Conservation (phyloP, 2,329 filamentous ascomycete species). For the Microdochium bolleyi region DNA sequence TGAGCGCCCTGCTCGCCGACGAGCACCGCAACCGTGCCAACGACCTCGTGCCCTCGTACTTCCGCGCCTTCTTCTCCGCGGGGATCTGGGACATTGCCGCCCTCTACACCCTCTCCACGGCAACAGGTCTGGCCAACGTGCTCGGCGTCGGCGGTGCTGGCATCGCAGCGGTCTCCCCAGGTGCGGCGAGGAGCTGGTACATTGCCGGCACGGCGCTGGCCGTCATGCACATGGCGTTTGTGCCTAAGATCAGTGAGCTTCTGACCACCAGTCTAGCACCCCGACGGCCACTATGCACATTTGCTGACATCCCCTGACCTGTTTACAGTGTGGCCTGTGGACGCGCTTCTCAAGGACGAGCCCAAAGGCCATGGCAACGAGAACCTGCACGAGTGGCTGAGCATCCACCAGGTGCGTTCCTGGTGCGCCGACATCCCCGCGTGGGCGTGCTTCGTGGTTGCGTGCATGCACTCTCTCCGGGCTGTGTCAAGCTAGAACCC, state of each 20-base stretch:
- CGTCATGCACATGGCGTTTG: constrained; percentile 20
- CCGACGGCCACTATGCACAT: too few relatives aligned
- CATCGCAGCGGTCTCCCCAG: background rate
- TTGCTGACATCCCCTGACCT: too few relatives aligned
- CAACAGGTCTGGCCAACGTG: constrained; percentile 16
- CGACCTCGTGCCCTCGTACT: constrained; percentile 33
- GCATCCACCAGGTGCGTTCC: constrained; percentile 17
- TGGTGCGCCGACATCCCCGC: constrained; percentile 18
- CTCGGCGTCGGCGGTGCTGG: constrained; percentile 5
- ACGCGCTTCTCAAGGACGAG: constrained; percentile 15
- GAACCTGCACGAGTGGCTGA: constrained; percentile 17
- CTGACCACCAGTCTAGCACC: too few relatives aligned
- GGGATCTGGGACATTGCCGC: constrained; percentile 17
- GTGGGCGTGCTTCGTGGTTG: constrained; percentile 20
- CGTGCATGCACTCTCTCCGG: constrained; percentile 15
- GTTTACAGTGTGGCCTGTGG: constrained; percentile 11
- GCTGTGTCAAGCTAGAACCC: constrained; percentile 3
- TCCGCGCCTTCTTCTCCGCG: constrained; percentile 27
- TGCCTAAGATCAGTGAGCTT: constrained; percentile 13
- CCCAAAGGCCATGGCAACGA: constrained; percentile 11
- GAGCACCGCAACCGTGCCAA: constrained; percentile 20
- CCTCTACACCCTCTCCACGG: constrained; percentile 16
- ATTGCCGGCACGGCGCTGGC: constrained; percentile 18
- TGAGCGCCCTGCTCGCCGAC: constrained; percentile 24
- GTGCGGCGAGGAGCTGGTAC: constrained; percentile 17